Evolutionary conservation across 306 rosid genomes (phyloP).

Genomic region (Benincasa hispida): DNA sequence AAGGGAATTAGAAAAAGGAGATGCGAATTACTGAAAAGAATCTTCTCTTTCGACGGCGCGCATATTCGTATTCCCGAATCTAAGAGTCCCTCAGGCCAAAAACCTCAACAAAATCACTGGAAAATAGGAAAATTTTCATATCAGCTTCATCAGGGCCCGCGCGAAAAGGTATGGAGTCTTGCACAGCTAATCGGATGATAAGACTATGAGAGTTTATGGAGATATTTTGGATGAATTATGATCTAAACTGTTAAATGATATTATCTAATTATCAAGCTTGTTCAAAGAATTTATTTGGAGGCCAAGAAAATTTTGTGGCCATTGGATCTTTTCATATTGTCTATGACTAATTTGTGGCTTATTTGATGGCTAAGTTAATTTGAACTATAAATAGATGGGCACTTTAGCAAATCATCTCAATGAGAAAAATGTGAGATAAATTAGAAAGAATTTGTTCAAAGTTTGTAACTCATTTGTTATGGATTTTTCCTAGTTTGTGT

Average conservation of each 20-base stretch:
- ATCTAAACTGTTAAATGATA: neutral
- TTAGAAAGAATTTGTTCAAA: too few species aligned
- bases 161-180: neutral
- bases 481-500: too few species aligned
- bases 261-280: too few species aligned
- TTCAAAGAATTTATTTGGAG: too few species aligned
- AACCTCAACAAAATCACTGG: neutral
- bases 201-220: neutral
- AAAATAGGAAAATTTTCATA: neutral
- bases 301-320: too few species aligned
- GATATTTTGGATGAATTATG: neutral
- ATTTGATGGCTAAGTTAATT: too few species aligned
- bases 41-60: neutral
- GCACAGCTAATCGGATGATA: neutral
- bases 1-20: neutral
- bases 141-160: neutral
- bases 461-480: too few species aligned
- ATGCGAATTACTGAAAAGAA: constrained; percentile 3
- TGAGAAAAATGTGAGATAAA: too few species aligned
- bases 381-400: too few species aligned
- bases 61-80: constrained; percentile 7
- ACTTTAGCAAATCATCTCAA: too few species aligned
- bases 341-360: too few species aligned
- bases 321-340: too few species aligned
- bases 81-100: neutral